Conservation (phyloP, 108 stramenopile species). For the Pseudonitzschia multistriata region DNA sequence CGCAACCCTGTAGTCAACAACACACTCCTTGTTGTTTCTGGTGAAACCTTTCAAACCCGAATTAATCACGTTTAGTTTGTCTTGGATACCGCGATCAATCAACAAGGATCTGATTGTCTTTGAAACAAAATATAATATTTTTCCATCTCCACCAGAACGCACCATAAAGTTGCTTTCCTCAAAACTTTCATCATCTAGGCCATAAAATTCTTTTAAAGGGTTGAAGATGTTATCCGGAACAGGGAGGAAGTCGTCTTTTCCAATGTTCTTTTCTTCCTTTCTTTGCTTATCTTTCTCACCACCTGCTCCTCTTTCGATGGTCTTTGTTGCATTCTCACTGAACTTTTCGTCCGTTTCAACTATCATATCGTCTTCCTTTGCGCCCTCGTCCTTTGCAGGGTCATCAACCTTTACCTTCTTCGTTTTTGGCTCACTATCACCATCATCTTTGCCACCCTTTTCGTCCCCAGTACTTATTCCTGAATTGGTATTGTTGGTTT, state of each 20-base stretch:
- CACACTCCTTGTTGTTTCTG: conserved; percentile 59
- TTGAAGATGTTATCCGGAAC: conserved; percentile 52
- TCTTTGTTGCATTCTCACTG: neutral
- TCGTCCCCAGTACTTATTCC: conserved; percentile 4
- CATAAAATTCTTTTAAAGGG: conserved; percentile 70
- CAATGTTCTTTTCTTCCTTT: conserved; percentile 34
- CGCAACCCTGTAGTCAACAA: conserved; percentile 53
- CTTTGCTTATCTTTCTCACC: neutral
- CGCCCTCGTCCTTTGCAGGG: neutral
- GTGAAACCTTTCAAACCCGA: conserved; percentile 80
- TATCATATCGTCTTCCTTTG: neutral
- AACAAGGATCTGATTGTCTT: conserved; percentile 59
- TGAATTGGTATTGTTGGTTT: conserved; percentile 14
- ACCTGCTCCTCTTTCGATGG: neutral
- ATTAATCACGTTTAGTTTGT: conserved; percentile 69
- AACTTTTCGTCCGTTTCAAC: neutral
- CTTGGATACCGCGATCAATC: conserved; percentile 72
- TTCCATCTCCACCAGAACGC: conserved; percentile 67
- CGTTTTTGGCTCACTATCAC: conserved; percentile 13
- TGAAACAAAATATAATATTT: conserved; percentile 74
- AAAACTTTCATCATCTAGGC: conserved; percentile 56
- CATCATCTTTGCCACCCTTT: conserved; percentile 24
- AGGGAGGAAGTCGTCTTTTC: conserved; percentile 71
- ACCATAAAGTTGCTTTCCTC: conserved; percentile 69
- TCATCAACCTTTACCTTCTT: conserved; percentile 18